Percentiles rank a stretch among this genome's conserved stretches.
phyloP scores from a whole-genome alignment of 2,329 filamentous ascomycete species.

The Colletotrichum sp. region DNA sequence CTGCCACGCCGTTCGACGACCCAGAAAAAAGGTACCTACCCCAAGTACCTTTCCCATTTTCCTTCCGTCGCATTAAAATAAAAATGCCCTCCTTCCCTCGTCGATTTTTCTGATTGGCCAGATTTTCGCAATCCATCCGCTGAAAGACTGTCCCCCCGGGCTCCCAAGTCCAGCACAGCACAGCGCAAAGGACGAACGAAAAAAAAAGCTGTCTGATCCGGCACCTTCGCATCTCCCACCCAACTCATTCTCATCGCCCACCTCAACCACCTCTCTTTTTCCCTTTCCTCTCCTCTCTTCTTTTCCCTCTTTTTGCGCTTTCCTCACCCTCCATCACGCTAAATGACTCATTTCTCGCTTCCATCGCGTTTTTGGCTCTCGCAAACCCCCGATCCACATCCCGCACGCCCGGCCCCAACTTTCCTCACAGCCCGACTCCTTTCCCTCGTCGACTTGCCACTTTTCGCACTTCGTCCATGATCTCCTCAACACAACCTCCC shows the following conservation, averaged over 20 bases:
- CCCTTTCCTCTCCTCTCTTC: not conserved
- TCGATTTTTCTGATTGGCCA: conserved; percentile 22
- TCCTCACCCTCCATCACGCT: conserved; percentile 19
- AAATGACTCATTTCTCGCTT: conserved; percentile 7
- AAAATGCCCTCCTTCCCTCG: not conserved
- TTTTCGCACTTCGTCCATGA: conserved; percentile 10
- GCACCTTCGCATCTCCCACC: conserved; percentile 17
- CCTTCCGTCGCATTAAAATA: not conserved
- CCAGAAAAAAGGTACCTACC: conserved; percentile 10
- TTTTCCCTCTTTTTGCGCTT: not conserved
- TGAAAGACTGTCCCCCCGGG: not conserved
- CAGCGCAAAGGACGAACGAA: not conserved
- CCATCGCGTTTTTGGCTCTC: not conserved
- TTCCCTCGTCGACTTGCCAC: conserved; percentile 16
- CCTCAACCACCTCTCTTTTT: conserved; percentile 19
- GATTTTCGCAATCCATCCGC: not conserved
- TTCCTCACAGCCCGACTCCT: conserved; percentile 2
- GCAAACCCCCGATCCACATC: not conserved
- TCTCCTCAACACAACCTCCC: not conserved
- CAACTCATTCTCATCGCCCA: conserved; percentile 23
- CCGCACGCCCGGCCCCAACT: conserved; percentile 10
- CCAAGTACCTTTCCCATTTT: conserved; percentile 13
- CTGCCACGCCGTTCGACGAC: conserved; percentile 2
- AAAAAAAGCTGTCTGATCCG: conserved; percentile 11
- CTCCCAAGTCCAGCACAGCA: not conserved